Evolutionary conservation across 192 early-diverging fungal genomes (phyloP).

Genomic region (Chytriomyces sp.): DNA sequence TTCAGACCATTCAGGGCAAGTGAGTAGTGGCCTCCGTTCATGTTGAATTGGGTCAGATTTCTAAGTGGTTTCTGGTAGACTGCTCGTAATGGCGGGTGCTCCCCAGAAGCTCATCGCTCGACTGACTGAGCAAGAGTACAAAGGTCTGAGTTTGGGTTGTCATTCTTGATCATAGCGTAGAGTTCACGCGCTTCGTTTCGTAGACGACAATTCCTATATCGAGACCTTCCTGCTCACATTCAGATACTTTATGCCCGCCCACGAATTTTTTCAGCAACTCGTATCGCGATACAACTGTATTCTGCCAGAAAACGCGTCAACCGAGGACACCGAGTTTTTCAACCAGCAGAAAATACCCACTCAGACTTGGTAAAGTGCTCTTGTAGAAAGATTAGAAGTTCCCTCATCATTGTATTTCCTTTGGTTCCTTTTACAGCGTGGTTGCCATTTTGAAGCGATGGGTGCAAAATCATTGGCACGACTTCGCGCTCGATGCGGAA

Average conservation of each 20-base stretch:
- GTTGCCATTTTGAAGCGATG: conserved; percentile 47
- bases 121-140: conserved; percentile 45
- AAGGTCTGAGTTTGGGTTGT: conserved; percentile 33
- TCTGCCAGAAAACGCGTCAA: conserved; percentile 42
- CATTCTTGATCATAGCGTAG: background rate
- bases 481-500: conserved; percentile 53
- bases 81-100: conserved; percentile 56
- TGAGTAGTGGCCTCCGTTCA: conserved; percentile 21
- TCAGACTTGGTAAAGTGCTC: conserved; percentile 45
- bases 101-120: conserved; percentile 55
- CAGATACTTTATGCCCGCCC: conserved; percentile 53
- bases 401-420: background rate
- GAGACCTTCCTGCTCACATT: conserved; percentile 58
- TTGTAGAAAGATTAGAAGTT: background rate
- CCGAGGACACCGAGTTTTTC: conserved; percentile 53
- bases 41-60: conserved; percentile 7
- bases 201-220: conserved; percentile 47
- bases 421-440: conserved; percentile 38
- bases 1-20: conserved; percentile 46
- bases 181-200: background rate
- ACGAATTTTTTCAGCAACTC: conserved; percentile 54
- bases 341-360: conserved; percentile 48
- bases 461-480: conserved; percentile 60
- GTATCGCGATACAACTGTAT: conserved; percentile 53
- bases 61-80: conserved; percentile 30